Percentiles rank a stretch among this genome's conserved stretches.
phyloP scores from a whole-genome alignment of 2,329 filamentous ascomycete genomes.

The Colletotrichum sp. region DNA sequence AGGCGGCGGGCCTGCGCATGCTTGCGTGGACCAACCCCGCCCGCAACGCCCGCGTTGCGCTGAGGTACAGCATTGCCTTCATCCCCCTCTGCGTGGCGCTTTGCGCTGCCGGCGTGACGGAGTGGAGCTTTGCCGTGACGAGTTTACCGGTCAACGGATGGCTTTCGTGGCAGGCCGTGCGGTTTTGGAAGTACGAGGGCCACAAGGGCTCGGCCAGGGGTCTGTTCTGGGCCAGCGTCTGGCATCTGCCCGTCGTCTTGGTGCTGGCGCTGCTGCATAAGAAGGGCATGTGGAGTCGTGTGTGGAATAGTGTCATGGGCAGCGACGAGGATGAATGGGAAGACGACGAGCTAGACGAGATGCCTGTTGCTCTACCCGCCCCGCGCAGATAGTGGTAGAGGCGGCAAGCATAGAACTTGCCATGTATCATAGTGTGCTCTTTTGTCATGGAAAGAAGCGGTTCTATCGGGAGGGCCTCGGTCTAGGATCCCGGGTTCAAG shows the following conservation, averaged over 20 bases:
- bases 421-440: slow-evolving; percentile 12
- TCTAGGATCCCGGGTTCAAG: not conserved
- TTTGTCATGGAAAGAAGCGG: not conserved
- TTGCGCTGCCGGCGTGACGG: slow-evolving; percentile 80
- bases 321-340: slow-evolving; percentile 62
- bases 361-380: slow-evolving; percentile 25
- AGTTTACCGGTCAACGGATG: slow-evolving; percentile 85
- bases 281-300: slow-evolving; percentile 86
- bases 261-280: slow-evolving; percentile 92
- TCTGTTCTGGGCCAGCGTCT: slow-evolving; percentile 97
- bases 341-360: slow-evolving; percentile 61
- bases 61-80: slow-evolving; percentile 86
- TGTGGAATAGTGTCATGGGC: slow-evolving; percentile 74
- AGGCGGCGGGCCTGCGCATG: slow-evolving; percentile 71
- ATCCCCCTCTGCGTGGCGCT: slow-evolving; percentile 85
- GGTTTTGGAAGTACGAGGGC: slow-evolving; percentile 82
- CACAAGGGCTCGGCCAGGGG: slow-evolving; percentile 80
- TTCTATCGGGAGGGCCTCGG: not conserved
- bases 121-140: slow-evolving; percentile 82
- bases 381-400: not conserved
- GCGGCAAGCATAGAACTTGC: not conserved
- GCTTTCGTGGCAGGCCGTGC: slow-evolving; percentile 80
- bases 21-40: slow-evolving; percentile 87
- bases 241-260: slow-evolving; percentile 90
- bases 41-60: slow-evolving; percentile 83